These are phyloP conservation scores for Tylopilus intermedius DNA, from an alignment of 768 basidiomycete genomes.

Conservation along the genomic window DNA sequence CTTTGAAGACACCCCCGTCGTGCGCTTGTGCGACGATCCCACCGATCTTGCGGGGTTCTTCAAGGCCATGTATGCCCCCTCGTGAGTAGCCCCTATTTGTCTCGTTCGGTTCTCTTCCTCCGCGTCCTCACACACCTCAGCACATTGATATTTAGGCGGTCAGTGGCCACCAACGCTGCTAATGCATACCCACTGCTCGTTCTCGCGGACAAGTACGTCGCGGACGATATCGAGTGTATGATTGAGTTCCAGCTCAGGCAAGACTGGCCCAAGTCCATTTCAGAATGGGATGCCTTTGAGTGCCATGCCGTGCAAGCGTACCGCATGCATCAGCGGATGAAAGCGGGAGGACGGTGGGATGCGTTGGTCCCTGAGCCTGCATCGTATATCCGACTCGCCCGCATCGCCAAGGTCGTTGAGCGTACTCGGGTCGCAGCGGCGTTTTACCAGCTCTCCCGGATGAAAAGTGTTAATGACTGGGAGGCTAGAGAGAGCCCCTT, in stretches of 20 bases:
- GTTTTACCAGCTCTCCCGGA: neutral
- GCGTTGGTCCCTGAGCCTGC: neutral
- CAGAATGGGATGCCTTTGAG: neutral
- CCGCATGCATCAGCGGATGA: neutral
- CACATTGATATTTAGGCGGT: neutral
- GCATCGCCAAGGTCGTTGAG: neutral
- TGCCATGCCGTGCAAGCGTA: neutral
- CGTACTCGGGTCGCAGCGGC: neutral
- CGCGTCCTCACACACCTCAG: neutral
- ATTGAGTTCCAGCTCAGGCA: neutral
- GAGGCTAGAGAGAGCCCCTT: neutral
- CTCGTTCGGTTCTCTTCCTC: neutral
- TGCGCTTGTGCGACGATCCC: neutral
- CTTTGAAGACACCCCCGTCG: neutral
- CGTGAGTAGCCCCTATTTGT: neutral
- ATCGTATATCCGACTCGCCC: neutral
- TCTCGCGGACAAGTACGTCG: constrained; percentile 2
- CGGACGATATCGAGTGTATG: neutral
- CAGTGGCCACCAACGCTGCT: neutral
- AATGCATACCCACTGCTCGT: neutral
- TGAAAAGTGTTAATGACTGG: neutral
- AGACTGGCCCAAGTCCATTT: neutral
- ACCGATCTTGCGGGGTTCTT: neutral
- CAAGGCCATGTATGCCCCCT: neutral
- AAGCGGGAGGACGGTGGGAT: neutral